Evolutionary conservation across 306 rosid species (phyloP).

Genomic region (Lupinus albus): DNA sequence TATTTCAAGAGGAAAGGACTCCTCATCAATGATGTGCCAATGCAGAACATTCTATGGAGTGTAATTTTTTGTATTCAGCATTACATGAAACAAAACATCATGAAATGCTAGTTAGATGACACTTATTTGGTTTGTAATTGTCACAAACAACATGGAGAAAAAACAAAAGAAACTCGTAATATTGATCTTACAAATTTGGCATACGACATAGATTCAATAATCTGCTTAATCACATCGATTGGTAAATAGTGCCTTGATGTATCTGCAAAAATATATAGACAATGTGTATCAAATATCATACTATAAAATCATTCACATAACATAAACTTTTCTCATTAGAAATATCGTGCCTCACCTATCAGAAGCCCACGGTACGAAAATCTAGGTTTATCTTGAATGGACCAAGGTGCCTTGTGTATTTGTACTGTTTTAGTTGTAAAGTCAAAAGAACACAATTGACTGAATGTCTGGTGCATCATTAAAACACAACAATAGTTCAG

Average conservation of each 20-base stretch:
- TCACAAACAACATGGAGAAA: slow-evolving; percentile 6
- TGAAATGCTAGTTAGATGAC: slow-evolving; percentile 13
- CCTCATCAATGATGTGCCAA: slow-evolving; percentile 91
- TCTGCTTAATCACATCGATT: slow-evolving; percentile 69
- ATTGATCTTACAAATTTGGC: slow-evolving; percentile 80
- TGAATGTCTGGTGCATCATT: slow-evolving; percentile 80
- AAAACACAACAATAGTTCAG: slow-evolving; percentile 33
- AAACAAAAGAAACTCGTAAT: slow-evolving; percentile 28
- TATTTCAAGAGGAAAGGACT: slow-evolving; percentile 90
- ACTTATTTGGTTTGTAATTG: slow-evolving; percentile 28
- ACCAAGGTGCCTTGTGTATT: slow-evolving; percentile 86
- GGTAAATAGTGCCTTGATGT: slow-evolving; percentile 96
- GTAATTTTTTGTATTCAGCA: slow-evolving; percentile 52
- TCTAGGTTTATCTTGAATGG: slow-evolving; percentile 81
- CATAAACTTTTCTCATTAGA: slow-evolving; percentile 3
- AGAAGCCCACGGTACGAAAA: slow-evolving; percentile 90
- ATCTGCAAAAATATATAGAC: slow-evolving; percentile 64
- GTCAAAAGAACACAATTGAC: slow-evolving; percentile 85
- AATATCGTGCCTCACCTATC: slow-evolving; percentile 61
- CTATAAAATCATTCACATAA: slow-evolving; percentile 27
- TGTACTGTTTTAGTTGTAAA: slow-evolving; percentile 71
- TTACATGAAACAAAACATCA: slow-evolving; percentile 40
- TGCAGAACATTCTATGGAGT: slow-evolving; percentile 86
- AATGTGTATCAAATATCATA: slow-evolving; percentile 36
- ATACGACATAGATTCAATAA: slow-evolving; percentile 91